Evolutionary conservation across 2,329 filamentous ascomycete species (phyloP).

Genomic region (Fusarium miscanthi): DNA sequence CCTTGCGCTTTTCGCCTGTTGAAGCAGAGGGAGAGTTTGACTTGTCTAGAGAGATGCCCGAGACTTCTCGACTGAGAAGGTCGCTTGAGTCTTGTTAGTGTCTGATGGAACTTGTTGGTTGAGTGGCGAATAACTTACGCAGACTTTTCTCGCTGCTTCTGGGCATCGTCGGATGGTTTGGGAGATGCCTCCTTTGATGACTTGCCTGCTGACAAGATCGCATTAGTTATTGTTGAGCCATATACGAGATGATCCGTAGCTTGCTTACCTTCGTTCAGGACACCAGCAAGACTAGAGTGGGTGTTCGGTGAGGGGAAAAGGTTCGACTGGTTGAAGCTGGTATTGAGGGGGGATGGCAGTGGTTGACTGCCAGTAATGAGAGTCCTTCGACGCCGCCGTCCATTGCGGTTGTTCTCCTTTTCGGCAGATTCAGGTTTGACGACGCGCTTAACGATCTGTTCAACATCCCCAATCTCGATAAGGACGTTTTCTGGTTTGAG

Average conservation of each 20-base stretch:
- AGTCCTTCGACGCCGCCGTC: conserved; percentile 87
- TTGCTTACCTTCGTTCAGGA: conserved; percentile 80
- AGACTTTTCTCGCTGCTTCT: conserved; percentile 91
- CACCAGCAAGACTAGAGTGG: conserved; percentile 83
- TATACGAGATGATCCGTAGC: too few species aligned
- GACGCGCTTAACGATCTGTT: conserved; percentile 96
- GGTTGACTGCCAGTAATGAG: conserved; percentile 98
- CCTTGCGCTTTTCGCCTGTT: conserved; percentile 70
- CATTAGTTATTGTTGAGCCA: conserved; percentile 18
- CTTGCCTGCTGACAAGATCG: conserved; percentile 43
- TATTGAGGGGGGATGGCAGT: conserved; percentile 91
- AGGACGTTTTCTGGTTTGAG: conserved; percentile 98
- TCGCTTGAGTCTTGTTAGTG: conserved; percentile 66
- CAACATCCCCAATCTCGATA: conserved; percentile 98
- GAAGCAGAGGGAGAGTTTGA: conserved; percentile 62
- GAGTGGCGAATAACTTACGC: conserved; percentile 70
- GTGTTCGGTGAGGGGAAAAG: conserved; percentile 72
- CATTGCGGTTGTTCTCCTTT: conserved; percentile 93
- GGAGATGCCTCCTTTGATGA: conserved; percentile 58
- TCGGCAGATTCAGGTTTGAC: conserved; percentile 82
- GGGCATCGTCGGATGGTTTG: conserved; percentile 70
- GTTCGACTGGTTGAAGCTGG: conserved; percentile 85
- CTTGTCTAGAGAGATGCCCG: conserved; percentile 92
- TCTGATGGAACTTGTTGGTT: not conserved
- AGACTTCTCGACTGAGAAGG: conserved; percentile 90